Base-by-base conservation (phyloP, 2,329 filamentous ascomycete genomes). In the Daldinia sp. region DNA sequence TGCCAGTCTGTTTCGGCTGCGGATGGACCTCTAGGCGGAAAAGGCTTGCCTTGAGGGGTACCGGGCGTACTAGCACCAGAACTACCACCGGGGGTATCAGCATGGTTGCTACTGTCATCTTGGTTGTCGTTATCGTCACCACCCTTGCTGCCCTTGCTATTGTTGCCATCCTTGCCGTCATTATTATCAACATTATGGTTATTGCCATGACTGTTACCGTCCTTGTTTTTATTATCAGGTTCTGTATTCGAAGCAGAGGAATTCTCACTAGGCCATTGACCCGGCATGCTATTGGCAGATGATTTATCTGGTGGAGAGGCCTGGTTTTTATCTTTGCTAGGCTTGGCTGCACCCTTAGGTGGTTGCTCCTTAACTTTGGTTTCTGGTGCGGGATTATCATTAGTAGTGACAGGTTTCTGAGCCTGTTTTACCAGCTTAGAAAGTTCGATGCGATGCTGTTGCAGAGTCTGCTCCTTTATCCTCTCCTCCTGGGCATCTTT, bases 1-100 rank as follows among this genome's bases (percentile, higher is more conserved):
- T 88, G 76, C 88, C 87, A 90, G 28, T 89, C 86, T 7, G 75
- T 71, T 41, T 79, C 70, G 13, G 65, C 59, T 33, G 53, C 18
- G 4, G 70, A 72, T 1, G 63, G 59, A 12, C 46, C 50, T 55
- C 41, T 58, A 18, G 60, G 12, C 7, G 37, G 13, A 10, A 41
- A 60, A 18, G 56, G 15, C 6, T 54, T 37, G 28, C 13, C 64
- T 10, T 56, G 26, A 7, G 41, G 13, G 20, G 60, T 35, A 50
- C 70, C 68, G 10, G 60, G 50, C 44, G 57, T 23, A n/a, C 30
- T 37, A 18, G 23, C 33, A 10, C 26, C 30, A n/a, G 51, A 10
- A 15, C 15, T 51, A 33, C 18, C 26, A 33, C 18, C 26, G 30
- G 23, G 2, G 20, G 6, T 13, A 35, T 53, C 50, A 12, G 2